phyloP scores from a whole-genome alignment of 148 eudicot species.

The Chenopodium suecicum region DNA sequence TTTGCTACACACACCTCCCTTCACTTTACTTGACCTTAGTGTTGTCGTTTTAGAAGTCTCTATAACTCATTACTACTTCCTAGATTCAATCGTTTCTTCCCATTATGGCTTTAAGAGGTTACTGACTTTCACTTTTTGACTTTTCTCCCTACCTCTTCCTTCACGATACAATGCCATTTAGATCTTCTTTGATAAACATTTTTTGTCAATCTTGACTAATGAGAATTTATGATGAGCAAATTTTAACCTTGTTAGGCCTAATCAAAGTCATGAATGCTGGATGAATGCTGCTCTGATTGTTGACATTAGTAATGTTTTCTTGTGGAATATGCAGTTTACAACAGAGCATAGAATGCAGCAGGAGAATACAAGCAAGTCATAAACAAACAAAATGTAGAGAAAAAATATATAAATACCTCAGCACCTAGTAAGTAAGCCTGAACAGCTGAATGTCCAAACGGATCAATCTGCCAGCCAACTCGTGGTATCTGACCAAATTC shows the following conservation, averaged over 20 bases:
- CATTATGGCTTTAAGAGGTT: too few relatives aligned
- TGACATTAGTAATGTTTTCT: too few relatives aligned
- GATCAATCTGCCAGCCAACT: conserved; percentile 90
- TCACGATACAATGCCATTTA: not conserved
- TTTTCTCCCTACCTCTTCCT: not conserved
- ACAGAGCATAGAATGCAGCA: not conserved
- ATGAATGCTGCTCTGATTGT: too few relatives aligned
- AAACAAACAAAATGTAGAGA: not conserved
- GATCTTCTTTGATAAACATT: not conserved
- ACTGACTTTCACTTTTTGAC: too few relatives aligned
- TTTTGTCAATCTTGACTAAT: not conserved
- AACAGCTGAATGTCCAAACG: conserved; percentile 88
- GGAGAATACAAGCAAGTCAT: not conserved
- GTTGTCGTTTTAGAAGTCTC: not conserved
- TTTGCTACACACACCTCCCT: not conserved
- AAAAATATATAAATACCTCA: conserved; percentile 42
- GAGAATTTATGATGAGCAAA: not conserved
- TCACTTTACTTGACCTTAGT: not conserved
- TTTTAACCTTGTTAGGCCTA: not conserved
- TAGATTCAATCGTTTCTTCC: too few relatives aligned
- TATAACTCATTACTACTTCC: not conserved
- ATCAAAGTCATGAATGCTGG: too few relatives aligned
- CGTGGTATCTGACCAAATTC: conserved; percentile 65
- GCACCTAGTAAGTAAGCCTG: conserved; percentile 84
- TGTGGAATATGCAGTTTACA: too few relatives aligned